Evolutionary conservation across 805 yeast species (phyloP).

Genomic region (Zygosaccharomyces lentus): DNA sequence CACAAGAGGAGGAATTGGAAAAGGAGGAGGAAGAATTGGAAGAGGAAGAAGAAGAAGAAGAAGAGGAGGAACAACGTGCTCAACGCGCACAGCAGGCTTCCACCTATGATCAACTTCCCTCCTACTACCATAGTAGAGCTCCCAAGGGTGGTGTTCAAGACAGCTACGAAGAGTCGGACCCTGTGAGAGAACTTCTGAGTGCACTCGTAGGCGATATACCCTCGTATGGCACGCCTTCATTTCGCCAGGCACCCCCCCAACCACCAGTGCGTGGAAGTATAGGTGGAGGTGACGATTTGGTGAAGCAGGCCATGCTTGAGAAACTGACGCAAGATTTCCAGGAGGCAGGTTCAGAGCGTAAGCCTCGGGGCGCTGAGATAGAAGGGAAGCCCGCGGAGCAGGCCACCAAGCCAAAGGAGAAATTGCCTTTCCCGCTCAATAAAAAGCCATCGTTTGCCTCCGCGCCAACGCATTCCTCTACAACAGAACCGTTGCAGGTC

Average conservation of each 20-base stretch:
- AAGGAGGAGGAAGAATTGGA: slow-evolving; percentile 15
- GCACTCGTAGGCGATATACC: slow-evolving; percentile 22
- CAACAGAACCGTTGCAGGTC: slow-evolving; percentile 40
- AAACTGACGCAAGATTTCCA: neutral
- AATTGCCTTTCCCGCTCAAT: slow-evolving; percentile 3
- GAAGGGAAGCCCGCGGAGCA: slow-evolving; percentile 7
- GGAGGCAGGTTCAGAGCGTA: slow-evolving; percentile 8
- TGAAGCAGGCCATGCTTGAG: slow-evolving; percentile 5
- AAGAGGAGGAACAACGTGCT: slow-evolving; percentile 11
- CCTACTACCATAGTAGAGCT: slow-evolving; percentile 22
- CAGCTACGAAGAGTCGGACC: slow-evolving; percentile 9
- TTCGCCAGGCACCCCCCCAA: slow-evolving; percentile 1
- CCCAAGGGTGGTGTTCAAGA: slow-evolving; percentile 10
- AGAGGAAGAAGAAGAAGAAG: slow-evolving; percentile 2
- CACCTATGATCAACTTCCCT: slow-evolving; percentile 29
- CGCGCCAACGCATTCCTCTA: slow-evolving; percentile 31
- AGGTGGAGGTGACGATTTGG: slow-evolving; percentile 8
- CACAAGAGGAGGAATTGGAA: slow-evolving; percentile 13
- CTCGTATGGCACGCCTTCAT: neutral
- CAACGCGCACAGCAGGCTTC: slow-evolving; percentile 42
- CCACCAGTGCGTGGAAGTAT: slow-evolving; percentile 2
- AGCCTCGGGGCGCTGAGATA: neutral
- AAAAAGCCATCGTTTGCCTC: slow-evolving; percentile 20
- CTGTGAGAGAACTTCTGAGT: slow-evolving; percentile 19
- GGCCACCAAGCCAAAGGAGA: slow-evolving; percentile 3